Percentiles rank a stretch among this genome's conserved stretches.
phyloP scores from a whole-genome alignment of 2,329 filamentous ascomycete genomes.

The Pezizomycotina sp. region DNA sequence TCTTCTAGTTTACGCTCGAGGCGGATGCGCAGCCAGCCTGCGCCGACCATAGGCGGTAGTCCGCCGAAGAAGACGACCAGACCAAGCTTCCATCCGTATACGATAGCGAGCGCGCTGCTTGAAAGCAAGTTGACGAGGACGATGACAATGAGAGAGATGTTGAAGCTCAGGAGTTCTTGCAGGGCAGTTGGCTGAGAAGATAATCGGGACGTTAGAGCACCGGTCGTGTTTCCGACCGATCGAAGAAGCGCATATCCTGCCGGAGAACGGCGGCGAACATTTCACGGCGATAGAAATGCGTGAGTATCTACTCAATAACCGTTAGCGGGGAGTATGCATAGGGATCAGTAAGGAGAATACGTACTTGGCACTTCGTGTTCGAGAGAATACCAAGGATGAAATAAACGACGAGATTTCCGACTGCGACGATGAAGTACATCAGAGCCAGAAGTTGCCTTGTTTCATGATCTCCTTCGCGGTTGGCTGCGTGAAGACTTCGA shows the following conservation, averaged over 20 bases:
- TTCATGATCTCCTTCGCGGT: constrained; percentile 28
- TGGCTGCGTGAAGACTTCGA: constrained; percentile 36
- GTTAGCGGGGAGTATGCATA: constrained; percentile 5
- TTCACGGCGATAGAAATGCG: constrained; percentile 21
- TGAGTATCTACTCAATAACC: constrained; percentile 6
- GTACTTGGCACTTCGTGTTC: too few species aligned
- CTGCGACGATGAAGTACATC: constrained; percentile 47
- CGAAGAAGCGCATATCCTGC: constrained; percentile 30
- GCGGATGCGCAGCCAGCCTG: constrained; percentile 29
- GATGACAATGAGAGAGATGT: constrained; percentile 34
- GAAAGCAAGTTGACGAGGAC: constrained; percentile 34
- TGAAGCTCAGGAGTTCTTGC: constrained; percentile 37
- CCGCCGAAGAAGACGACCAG: constrained; percentile 29
- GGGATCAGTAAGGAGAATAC: too few species aligned
- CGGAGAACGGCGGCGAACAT: constrained; percentile 36
- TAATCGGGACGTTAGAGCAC: constrained; percentile 27
- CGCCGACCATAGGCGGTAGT: constrained; percentile 28
- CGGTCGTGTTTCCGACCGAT: constrained; percentile 25
- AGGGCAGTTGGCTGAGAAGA: constrained; percentile 31
- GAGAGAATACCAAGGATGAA: constrained; percentile 36
- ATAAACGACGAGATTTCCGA: constrained; percentile 38
- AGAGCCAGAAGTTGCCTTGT: constrained; percentile 42
- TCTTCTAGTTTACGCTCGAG: constrained; percentile 49
- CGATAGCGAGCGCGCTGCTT: constrained; percentile 34
- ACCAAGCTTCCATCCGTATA: constrained; percentile 29